Evolutionary conservation across 2,329 filamentous ascomycete species (phyloP), one percentile per base, ranked within the genome.

Genomic region (Gyromitra esculenta): DNA sequence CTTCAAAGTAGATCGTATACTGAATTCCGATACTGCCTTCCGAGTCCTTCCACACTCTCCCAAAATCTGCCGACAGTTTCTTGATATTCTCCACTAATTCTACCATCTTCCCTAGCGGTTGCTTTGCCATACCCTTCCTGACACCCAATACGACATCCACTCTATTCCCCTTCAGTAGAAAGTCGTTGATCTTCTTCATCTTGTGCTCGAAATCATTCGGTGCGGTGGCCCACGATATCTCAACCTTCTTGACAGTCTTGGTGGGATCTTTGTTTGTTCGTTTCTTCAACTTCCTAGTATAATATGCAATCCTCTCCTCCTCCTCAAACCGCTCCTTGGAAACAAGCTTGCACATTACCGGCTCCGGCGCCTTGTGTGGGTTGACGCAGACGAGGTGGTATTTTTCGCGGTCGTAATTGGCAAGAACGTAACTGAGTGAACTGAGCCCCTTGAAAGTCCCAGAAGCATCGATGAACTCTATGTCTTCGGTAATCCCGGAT

Each of bases 151-250:
- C 81, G 9, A 97, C 82, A 82, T 96, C 91, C 21, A 97, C 93
- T 82, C 87, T 89, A 82, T 88, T 87, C 0, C 94, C 94, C 83
- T 93, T 92, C 7, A 83, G 85, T 82, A 97, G 82, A 82, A 97
- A 97, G 69, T 85, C 86, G 77, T 84, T 84, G 81, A 95, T 83
- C 84, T 89, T 89, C 81, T 88, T 88, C 83, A 96, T 82, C 82
- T 91, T 88, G 82, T 92, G 90, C n/a, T 84, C 84, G 67, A 97
- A 83, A 85, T 97, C 94, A 82, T 95, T 88, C 11, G 84, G 82
- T 77, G 90, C 90, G 81, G 97, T 96, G 43, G 91, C 90, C 94
- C 94, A 98, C 83, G 93, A 95, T 80, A 98, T 81, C 84, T 97
- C 94, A n/a, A 97, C 83, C 82, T 91, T 91, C 85, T 97, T 97